Conservation (phyloP, 352 stramenopile species). For the Phytopythium oedochilum region DNA sequence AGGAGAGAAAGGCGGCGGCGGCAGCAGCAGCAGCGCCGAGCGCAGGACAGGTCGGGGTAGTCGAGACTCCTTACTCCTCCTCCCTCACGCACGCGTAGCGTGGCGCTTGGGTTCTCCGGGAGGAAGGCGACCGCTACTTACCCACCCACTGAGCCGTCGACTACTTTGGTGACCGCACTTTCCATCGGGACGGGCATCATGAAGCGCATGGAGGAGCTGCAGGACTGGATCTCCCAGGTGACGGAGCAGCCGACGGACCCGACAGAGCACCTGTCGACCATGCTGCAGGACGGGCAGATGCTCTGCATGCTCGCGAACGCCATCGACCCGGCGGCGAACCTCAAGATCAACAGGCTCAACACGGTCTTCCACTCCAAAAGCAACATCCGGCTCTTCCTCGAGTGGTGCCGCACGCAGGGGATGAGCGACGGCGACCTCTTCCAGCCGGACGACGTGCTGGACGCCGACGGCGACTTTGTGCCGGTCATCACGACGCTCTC, state of each 20-base stretch:
- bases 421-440: conserved; percentile 75
- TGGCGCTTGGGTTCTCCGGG: too few relatives aligned
- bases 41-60: too few relatives aligned
- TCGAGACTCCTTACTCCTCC: too few relatives aligned
- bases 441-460: conserved; percentile 70
- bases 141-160: too few relatives aligned
- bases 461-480: conserved; percentile 53
- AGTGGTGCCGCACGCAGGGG: conserved; percentile 73
- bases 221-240: conserved; percentile 82
- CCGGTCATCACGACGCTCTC: conserved; percentile 75
- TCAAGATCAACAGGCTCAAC: conserved; percentile 87
- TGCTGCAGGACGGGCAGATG: conserved; percentile 83
- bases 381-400: conserved; percentile 79
- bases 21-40: too few relatives aligned
- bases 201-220: conserved; percentile 73
- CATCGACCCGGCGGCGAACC: conserved; percentile 61
- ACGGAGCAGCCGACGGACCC: conserved; percentile 63
- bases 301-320: conserved; percentile 83
- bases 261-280: conserved; percentile 73
- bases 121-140: too few relatives aligned
- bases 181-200: conserved; percentile 31
- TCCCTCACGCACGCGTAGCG: too few relatives aligned
- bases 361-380: conserved; percentile 86
- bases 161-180: too few relatives aligned
- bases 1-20: too few relatives aligned